Base-by-base conservation (phyloP, 2,329 filamentous ascomycete species). In the Neopestalotiopsis rosae region DNA sequence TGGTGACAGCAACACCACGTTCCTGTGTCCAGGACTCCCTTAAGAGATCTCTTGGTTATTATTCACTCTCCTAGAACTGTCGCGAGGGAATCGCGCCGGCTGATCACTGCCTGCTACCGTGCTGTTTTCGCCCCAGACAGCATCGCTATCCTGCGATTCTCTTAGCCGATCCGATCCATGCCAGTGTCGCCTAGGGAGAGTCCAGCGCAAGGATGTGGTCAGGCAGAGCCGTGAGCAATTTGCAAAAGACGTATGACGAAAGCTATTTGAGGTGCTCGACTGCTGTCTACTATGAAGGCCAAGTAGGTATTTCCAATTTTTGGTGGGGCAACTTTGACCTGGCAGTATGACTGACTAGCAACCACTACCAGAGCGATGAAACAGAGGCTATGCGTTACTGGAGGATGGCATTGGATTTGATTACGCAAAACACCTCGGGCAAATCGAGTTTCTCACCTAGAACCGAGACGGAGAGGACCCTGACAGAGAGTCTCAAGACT, bases 231-330 rank as follows among this genome's bases (percentile, higher is more conserved):
- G 87, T 90, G 78, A 90, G 92, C 81, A 90, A 90, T 71, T 90
- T 98, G 80, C 95, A 98, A 84, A 98, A 97, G 88, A 97, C 94
- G 68, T 98, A 98, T 83, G 95, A 98, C 84, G 94, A 98, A 81
- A 95, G 93, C 81, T 98, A 97, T 82, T 84, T 98, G 75, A 94
- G 92, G 78, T 98, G 95, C 82, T 98, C 95, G 14, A 98, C 95
- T 1, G 95, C 95, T 52, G 93, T 97, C 66, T 98, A 97, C 83
- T 98, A 97, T 80, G 96, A 99, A 83, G 90, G 92, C 79, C 65
- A 67, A 52, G 65, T 67, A 61, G 30, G 32, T 42, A 92, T 97
- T 68, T 70, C 45, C 61, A 49, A 7, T n/a, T n/a, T n/a, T 52
- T 7, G 10, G 45, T 14, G 17, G 45, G 7, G 17, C 45, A 52